Evolutionary conservation across 495 filamentous ascomycete species (phyloP), one percentile per base, ranked within the genome.

Genomic region (Sphaerosporella brunnea): DNA sequence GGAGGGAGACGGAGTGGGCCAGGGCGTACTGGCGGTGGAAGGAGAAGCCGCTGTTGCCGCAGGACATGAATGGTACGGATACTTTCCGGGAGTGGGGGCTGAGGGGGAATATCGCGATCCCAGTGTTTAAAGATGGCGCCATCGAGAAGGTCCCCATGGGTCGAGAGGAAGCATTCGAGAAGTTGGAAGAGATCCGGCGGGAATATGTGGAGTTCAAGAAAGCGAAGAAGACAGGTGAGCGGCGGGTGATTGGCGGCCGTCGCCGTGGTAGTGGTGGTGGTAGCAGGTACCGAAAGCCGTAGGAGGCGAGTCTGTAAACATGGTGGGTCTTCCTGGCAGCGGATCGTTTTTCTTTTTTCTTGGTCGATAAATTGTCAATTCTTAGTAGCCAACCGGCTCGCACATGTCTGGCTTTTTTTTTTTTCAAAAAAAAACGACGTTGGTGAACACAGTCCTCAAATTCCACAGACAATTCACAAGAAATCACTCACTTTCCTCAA

Each of bases 21-120:
- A n/a, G 18, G 8, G 43, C 43, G 18, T 46, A 46, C 24, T 46
- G 43, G 43, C 10, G 28, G 3, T 43, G 39, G 39, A 8, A 9
- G 8, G 24, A 43, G 39, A 43, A 13, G 5, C 18, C 19, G 39
- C 20, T 16, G 3, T 8, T 43, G 24, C 39, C 39, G 20, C 18
- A 43, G 39, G 5, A 43, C 20, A 43, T 43, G 39, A 11, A 9
- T 18, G 40, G 13, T 11, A 11, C 19, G 10, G 1, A 25, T 19
- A 18, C 3, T 43, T 9, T 8, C 20, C 9, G 1, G 23, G 24
- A 43, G 40, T 11, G 13, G 40, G 18, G 13, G n/a, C n/a, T 43
- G 23, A 13, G 21, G 40, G 21, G 40, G 26, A 24, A 19, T 23
- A 37, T 37, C 35, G 35, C 8, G 4, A 9, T 37, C 35, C 35